These are phyloP conservation scores for Erythrophleum ivorense DNA, from an alignment of 331 rosid species.

Conservation along the genomic window DNA sequence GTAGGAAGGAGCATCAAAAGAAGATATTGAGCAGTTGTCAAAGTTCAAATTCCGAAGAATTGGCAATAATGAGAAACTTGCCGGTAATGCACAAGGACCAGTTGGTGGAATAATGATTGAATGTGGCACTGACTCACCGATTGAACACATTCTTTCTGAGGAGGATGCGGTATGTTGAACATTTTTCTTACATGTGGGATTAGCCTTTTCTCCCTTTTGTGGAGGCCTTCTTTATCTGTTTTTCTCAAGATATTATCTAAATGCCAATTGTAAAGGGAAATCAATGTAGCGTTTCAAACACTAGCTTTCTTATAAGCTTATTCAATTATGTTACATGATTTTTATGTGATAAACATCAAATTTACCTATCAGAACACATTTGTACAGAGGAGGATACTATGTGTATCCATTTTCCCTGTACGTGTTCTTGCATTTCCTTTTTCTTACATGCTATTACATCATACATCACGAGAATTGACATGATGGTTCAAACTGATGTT, in stretches of 20 bases:
- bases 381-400: slow-evolving; percentile 13
- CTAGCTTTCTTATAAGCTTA: slow-evolving; percentile 9
- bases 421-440: slow-evolving; percentile 27
- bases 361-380: slow-evolving; percentile 19
- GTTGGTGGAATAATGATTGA: slow-evolving; percentile 89
- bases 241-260: slow-evolving; percentile 22
- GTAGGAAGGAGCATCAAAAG: slow-evolving; percentile 97
- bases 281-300: slow-evolving; percentile 19
- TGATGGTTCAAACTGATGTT: slow-evolving; percentile 6
- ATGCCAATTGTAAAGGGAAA: slow-evolving; percentile 34
- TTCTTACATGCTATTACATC: slow-evolving; percentile 6
- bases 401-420: slow-evolving; percentile 26
- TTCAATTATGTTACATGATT: not conserved
- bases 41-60: slow-evolving; percentile 75
- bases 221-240: slow-evolving; percentile 17
- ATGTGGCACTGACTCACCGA: slow-evolving; percentile 72
- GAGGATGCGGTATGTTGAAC: slow-evolving; percentile 79
- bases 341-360: not conserved
- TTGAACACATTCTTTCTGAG: slow-evolving; percentile 73
- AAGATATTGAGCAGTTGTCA: slow-evolving; percentile 82
- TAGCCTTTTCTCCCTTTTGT: slow-evolving; percentile 20
- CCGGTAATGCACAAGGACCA: slow-evolving; percentile 56
- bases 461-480: slow-evolving; percentile 18
- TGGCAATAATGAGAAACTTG: slow-evolving; percentile 58
- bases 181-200: slow-evolving; percentile 4